Base-by-base conservation (phyloP, 805 yeast genomes). In the Saturnispora dispora region DNA sequence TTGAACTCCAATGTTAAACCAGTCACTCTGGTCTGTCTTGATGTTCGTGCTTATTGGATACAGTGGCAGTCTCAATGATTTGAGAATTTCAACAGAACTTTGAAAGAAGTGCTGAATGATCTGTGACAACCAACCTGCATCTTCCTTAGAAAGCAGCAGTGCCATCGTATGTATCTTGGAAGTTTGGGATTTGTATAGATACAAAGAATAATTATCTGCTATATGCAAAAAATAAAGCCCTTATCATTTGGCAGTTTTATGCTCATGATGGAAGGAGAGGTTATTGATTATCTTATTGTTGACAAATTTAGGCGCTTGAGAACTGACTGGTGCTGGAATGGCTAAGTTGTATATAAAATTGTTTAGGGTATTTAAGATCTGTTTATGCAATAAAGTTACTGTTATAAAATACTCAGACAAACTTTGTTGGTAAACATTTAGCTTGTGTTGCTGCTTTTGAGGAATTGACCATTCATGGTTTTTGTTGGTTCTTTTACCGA, bases 1-100 rank as follows among this genome's bases (percentile, higher is more conserved):
- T 3, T 35, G 60, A 37, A 78, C 69, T 51, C 79, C 78, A 20
- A 81, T 61, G 59, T 81, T 76, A 61, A 81, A 81, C 91, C 91
- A 85, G 58, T 74, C 76, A 61, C 79, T 79, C 50, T 74, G 53
- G 55, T 74, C 71, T 8, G 45, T 45, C 4, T 46, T 46, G 25
- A 43, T 13, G 5, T 44, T 49, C 9, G 37, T n/a, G 33, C 27
- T n/a, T 30, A 50, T 52, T 42, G 58, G 52, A 27, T 51, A 32
- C 9, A 47, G 41, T 41, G 60, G 48, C 48, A 55, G 54, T 52
- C 62, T 53, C 23, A 59, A 53, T 48, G 54, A 58, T 8, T 56
- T 55, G 5, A 85, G 73, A 18, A 82, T 70, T 55, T 79, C 78
- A 18, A 83, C 78, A 1, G 85, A 71, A 60, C 82, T 83, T 44